Percentiles rank a stretch among this genome's conserved stretches.
Conservation (phyloP, 441 rosid species). For the Croton laevigatus region DNA sequence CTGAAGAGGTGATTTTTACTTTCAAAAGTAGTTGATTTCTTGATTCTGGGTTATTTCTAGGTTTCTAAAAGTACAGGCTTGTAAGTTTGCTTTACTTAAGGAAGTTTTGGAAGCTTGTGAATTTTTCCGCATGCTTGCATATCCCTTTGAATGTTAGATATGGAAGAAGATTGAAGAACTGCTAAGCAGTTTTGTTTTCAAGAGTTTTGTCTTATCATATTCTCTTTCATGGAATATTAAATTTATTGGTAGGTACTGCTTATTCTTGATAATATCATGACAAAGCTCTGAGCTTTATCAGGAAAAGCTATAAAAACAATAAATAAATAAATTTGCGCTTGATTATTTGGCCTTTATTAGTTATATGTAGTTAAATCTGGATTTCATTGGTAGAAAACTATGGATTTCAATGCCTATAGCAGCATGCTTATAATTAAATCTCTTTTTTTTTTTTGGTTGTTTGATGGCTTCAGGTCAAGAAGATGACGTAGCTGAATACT, state of each 20-base stretch:
- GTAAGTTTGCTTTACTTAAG: background rate
- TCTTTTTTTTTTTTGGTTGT: background rate
- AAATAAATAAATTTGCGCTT: background rate
- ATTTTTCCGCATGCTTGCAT: too few relatives aligned
- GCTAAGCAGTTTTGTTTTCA: background rate
- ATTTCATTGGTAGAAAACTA: background rate
- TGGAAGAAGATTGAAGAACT: background rate
- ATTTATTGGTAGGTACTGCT: background rate
- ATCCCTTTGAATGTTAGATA: background rate
- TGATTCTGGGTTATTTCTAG: background rate
- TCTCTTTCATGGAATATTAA: background rate
- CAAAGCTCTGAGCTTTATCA: background rate
- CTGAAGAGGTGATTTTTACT: background rate
- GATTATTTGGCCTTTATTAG: background rate
- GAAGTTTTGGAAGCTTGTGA: background rate
- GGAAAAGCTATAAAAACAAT: background rate
- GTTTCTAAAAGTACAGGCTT: background rate
- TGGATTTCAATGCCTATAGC: background rate
- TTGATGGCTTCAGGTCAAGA: conserved; percentile 59
- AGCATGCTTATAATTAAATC: background rate
- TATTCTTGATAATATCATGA: conserved; percentile 4
- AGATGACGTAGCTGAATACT: conserved; percentile 84
- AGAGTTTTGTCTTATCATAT: background rate
- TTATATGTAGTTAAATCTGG: background rate
- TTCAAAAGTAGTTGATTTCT: background rate